phyloP scores from a whole-genome alignment of 768 basidiomycete species.

The Naganishia onofrii region DNA sequence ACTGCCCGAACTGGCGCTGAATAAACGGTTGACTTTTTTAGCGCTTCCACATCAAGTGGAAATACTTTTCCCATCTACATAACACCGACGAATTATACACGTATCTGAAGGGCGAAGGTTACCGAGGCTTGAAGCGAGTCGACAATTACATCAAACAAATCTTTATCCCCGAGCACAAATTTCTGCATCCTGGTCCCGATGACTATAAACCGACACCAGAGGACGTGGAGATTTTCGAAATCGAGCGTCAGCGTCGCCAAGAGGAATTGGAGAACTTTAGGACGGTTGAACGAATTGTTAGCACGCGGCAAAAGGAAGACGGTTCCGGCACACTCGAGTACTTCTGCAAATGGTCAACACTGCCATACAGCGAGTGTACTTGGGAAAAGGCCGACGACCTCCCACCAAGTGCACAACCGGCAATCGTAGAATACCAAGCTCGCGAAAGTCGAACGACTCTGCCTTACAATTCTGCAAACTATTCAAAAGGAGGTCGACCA shows the following conservation, averaged over 20 bases:
- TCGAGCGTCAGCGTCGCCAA: slow-evolving; percentile 86
- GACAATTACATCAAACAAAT: slow-evolving; percentile 94
- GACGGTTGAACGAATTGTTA: slow-evolving; percentile 84
- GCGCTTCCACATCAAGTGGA: slow-evolving; percentile 99
- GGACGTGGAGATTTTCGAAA: slow-evolving; percentile 80
- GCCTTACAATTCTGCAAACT: slow-evolving; percentile 76
- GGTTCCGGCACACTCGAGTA: slow-evolving; percentile 63
- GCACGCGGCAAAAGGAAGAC: slow-evolving; percentile 66
- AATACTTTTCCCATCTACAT: slow-evolving; percentile 93
- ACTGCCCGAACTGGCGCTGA: neutral
- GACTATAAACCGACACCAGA: slow-evolving; percentile 72
- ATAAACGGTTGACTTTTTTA: slow-evolving; percentile 50
- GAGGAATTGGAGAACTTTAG: slow-evolving; percentile 88
- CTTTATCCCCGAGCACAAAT: slow-evolving; percentile 61
- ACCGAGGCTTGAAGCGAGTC: slow-evolving; percentile 91
- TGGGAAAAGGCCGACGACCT: slow-evolving; percentile 88
- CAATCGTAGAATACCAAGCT: slow-evolving; percentile 73
- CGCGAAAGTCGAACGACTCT: slow-evolving; percentile 76
- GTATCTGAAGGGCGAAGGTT: slow-evolving; percentile 74
- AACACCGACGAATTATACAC: slow-evolving; percentile 99
- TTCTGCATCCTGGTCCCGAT: slow-evolving; percentile 62
- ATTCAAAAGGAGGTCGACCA: slow-evolving; percentile 68
- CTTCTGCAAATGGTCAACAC: slow-evolving; percentile 88
- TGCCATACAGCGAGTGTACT: slow-evolving; percentile 91
- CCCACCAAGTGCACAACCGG: slow-evolving; percentile 68